Base-by-base conservation (phyloP, 371 early-diverging fungal species). In the Cokeromyces recurvatus region DNA sequence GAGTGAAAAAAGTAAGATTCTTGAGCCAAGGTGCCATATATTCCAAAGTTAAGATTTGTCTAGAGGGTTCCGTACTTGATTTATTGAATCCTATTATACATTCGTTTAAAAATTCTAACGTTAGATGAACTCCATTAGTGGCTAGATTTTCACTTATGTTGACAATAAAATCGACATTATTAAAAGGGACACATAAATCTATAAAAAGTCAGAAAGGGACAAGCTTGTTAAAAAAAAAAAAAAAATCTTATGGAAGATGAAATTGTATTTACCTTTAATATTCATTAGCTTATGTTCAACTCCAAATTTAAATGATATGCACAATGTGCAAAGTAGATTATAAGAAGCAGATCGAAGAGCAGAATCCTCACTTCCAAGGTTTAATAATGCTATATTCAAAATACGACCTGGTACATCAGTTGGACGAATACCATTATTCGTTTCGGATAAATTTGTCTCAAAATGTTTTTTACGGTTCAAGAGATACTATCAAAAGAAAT, bases 331-430 rank as follows among this genome's bases (percentile, higher is more conserved):
- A 17, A 94, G 71, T 51, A 95, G 64, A 57, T 90, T 87, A 66
- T 94, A 94, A 0, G 91, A 84, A 22, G 91, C 81, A 29, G 86
- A 56, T 10, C 94, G 77, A 41, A 95, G 64, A 19, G 68, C 70
- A 9, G 89, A 76, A 57, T 92, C 90, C 2, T 81, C 82, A 25
- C 86, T 83, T 2, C 88, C 89, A 23, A 90, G 64, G 57, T 92
- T 92, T 24, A 91, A 68, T 51, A 95, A 57, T n/a, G 93, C 90
- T 79, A 94, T 91, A 50, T 91, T 93, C 34, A 95, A 67, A 32
- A 95, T 68, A 15, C 90, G 87, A 2, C 93, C 95, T 0, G 94
- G 91, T 1, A 92, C 91, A 69, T 93, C 93, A 6, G 79, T 71
- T 2, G 94, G 93, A 24, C 88, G 78, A 37, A 94, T 82, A 10